These are phyloP conservation scores for Lodderomyces oxycetoniae DNA, from an alignment of 1,139 yeast genomes.

Conservation along the genomic window DNA sequence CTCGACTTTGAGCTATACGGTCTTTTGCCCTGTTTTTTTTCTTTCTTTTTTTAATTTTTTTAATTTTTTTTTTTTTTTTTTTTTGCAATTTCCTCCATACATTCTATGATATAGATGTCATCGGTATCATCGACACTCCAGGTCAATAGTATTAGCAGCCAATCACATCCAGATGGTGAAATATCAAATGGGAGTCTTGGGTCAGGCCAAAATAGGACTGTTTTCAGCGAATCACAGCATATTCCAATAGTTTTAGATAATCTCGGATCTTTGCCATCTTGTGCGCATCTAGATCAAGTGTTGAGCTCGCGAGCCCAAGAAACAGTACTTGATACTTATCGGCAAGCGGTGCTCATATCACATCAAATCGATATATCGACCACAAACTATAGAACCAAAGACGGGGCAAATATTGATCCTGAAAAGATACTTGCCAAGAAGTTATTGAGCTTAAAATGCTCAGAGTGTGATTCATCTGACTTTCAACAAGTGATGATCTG, in stretches of 20 bases:
- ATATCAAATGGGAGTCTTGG: too few relatives aligned
- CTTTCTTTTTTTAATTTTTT: neutral
- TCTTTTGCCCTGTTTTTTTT: too few relatives aligned
- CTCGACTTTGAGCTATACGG: too few relatives aligned
- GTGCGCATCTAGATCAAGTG: constrained; percentile 53
- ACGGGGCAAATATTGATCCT: constrained; percentile 26
- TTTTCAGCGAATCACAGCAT: too few relatives aligned
- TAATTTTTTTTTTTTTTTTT: too few relatives aligned
- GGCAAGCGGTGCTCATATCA: constrained; percentile 51
- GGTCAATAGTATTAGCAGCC: too few relatives aligned
- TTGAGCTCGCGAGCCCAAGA: constrained; percentile 51
- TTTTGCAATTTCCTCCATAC: neutral
- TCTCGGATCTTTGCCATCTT: constrained; percentile 37
- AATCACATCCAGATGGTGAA: too few relatives aligned
- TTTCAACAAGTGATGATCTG: constrained; percentile 60
- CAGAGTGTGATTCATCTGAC: constrained; percentile 43
- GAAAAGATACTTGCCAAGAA: constrained; percentile 35
- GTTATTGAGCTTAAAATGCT: constrained; percentile 44
- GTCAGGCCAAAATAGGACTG: too few relatives aligned
- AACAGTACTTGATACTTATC: constrained; percentile 54
- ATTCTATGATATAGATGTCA: too few relatives aligned
- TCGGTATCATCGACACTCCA: too few relatives aligned
- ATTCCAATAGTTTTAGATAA: constrained; percentile 16
- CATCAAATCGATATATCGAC: constrained; percentile 22
- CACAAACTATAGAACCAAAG: constrained; percentile 27